phyloP scores from a whole-genome alignment of 2,329 filamentous ascomycete species.

The Penicillium corylophilum region DNA sequence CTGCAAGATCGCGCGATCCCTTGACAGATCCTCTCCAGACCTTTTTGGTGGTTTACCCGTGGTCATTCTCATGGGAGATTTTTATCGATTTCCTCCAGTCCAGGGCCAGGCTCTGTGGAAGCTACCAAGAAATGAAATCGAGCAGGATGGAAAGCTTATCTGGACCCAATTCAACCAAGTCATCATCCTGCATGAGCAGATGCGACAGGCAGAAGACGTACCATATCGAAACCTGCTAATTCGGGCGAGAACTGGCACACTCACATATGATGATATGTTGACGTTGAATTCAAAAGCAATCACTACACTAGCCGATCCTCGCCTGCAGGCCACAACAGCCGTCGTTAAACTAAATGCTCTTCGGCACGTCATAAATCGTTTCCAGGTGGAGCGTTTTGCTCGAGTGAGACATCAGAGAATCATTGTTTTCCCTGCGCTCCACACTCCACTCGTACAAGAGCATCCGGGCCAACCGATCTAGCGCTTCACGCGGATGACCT shows the following conservation, averaged over 20 bases:
- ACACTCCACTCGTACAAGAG: neutral
- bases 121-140: slow-evolving; percentile 1
- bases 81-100: slow-evolving; percentile 4
- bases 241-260: neutral
- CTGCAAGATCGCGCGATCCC: neutral
- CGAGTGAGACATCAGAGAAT: neutral
- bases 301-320: neutral
- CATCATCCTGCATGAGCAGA: slow-evolving; percentile 6
- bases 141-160: slow-evolving; percentile 6
- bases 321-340: neutral
- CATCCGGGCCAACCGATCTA: neutral
- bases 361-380: slow-evolving; percentile 1
- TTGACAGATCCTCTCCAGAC: neutral
- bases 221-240: slow-evolving; percentile 1
- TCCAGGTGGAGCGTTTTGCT: neutral
- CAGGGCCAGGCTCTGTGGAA: slow-evolving; percentile 4
- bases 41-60: slow-evolving; percentile 6
- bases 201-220: slow-evolving; percentile 1
- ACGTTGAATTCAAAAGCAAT: neutral
- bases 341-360: slow-evolving; percentile 1
- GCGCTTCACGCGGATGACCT: neutral
- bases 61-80: slow-evolving; percentile 8
- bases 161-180: slow-evolving; percentile 4
- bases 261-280: neutral
- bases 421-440: slow-evolving; percentile 2